Conservation (phyloP, 2,329 filamentous ascomycete genomes). For the Ophiocordyceps australis region DNA sequence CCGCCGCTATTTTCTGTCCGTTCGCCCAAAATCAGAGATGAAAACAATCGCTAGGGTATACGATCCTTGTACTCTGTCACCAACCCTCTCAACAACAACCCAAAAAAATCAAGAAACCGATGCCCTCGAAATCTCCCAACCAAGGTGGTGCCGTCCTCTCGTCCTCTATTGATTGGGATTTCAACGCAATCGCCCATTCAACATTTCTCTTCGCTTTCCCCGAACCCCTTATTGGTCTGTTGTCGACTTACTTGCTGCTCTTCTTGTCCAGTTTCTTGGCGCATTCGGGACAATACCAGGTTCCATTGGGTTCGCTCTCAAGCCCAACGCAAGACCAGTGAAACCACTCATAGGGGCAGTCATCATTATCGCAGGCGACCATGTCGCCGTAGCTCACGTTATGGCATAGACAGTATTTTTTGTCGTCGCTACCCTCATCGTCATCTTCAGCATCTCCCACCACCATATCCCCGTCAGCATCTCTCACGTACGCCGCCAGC, state of each 20-base stretch:
- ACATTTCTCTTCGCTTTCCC: no score
- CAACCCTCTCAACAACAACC: no score
- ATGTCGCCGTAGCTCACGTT: conserved; percentile 75
- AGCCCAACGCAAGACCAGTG: conserved; percentile 62
- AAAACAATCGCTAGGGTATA: no score
- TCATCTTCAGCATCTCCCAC: conserved; percentile 33
- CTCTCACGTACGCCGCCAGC: conserved; percentile 15
- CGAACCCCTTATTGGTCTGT: no score
- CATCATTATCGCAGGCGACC: conserved; percentile 75
- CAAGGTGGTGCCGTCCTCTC: no score
- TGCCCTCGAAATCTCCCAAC: no score
- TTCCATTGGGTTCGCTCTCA: conserved; percentile 48
- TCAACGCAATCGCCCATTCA: no score
- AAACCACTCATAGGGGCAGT: conserved; percentile 74
- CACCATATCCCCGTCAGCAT: conserved; percentile 30
- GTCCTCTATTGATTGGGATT: no score
- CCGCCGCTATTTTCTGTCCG: no score
- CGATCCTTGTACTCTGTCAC: no score
- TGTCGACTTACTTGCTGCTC: no score
- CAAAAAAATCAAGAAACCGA: neutral
- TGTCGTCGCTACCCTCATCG: conserved; percentile 53
- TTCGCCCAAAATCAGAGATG: no score
- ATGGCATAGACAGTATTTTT: conserved; percentile 71
- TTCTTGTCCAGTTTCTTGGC: conserved; percentile 30
- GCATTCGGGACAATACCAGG: conserved; percentile 50